Evolutionary conservation across 495 filamentous ascomycete species (phyloP), one percentile per base, ranked within the genome.

Genomic region (Lasiosphaeria hispida): DNA sequence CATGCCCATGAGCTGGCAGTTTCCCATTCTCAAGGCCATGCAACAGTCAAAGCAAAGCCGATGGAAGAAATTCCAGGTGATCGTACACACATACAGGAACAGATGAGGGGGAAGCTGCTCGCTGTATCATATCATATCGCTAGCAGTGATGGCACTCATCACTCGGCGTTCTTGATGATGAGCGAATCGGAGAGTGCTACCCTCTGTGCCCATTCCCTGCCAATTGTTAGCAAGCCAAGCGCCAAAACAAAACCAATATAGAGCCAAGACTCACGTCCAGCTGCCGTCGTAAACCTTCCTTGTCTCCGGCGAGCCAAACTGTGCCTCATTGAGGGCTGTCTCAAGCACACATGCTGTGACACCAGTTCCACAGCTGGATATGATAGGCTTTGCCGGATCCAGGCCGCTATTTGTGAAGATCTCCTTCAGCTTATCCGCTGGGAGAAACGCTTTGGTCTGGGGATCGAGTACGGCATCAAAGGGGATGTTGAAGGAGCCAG

Each of bases 341-440:
- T 98, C 94, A 56, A 98, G 84, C 14, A 97, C 82, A 10, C 86
- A 87, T n/a, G 95, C 95, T 2, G 92, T 97, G 38, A 98, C 94
- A 23, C 94, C 94, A 10, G 92, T 97, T 33, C 94, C 94, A 63
- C 94, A 98, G 61, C 80, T 91, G 53, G 80, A 89, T 71, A 98
- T 91, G 58, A 97, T 90, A 8, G 90, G 87, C 67, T 86, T 92
- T n/a, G 79, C 77, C 4, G 87, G 85, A 68, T 96, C 88, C 1
- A 97, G 70, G 9, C 91, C 87, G 59, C 86, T 89, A 10, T 75
- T 73, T 65, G 89, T 75, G 63, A 98, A 92, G n/a, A 97, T 63
- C 63, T 85, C 80, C 61, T 79, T 79, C 48, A 98, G 72, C 69
- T 94, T 79, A 10, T 86, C 80, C 3, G 79, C 75, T 0, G 92